Base-by-base conservation (phyloP, 192 early-diverging fungal species). In the Backusella mclennaniae region DNA sequence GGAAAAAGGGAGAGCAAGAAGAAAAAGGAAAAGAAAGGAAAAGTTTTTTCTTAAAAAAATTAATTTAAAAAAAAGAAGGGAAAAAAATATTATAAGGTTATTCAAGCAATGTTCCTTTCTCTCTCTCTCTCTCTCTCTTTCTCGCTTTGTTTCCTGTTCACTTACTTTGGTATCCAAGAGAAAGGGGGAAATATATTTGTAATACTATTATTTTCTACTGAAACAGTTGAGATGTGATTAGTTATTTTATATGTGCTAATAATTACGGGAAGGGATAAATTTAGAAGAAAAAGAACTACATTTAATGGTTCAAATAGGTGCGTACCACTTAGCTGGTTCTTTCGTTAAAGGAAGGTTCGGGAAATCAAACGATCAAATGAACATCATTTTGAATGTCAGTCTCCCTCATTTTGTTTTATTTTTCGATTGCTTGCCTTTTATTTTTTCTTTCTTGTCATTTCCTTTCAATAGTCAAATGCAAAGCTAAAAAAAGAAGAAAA, bases 281-380 rank as follows among this genome's bases (percentile, higher is more conserved):
- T 63, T 63, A 63, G 56, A 63, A 63, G 56, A 63, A 63, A 63
- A 63, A 63, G 56, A 29, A 14, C 56, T 63, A 29, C 56, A 9
- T 63, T 63, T 29, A 63, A 63, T 63, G 56, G 56, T 63, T 63
- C 56, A 63, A 26, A 29, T 21, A 14, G 26, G 12, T 29, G 56
- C 56, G 56, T 63, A 63, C 56, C 56, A 63, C 26, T 63, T 63
- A 4, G 26, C 14, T 7, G 56, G 56, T 63, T 63, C 56, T 63
- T 29, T 63, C 56, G 12, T 26, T 63, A 63, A 63, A 63, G 56
- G 56, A 63, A 63, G 23, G 56, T 26, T 23, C 56, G 56, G 56
- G 56, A 63, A 63, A 63, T 63, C 53, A 56, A 56, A 56, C 19
- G 21, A 56, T 56, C 56, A 59, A 59, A 59, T 59, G 56, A 59